Conservation (phyloP, 23 red algal species). For the Agarophyton chilense region DNA sequence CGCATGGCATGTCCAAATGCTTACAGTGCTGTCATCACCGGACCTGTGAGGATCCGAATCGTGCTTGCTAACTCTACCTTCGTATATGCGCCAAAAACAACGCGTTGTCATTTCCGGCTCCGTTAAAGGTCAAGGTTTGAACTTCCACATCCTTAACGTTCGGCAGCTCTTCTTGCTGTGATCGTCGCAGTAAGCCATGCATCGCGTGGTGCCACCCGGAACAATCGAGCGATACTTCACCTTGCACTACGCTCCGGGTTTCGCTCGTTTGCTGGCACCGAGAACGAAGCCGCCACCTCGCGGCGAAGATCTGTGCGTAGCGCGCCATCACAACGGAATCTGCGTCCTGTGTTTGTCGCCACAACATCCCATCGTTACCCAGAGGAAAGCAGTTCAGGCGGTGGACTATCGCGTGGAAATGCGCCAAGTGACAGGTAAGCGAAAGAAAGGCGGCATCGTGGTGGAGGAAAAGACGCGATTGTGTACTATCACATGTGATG, state of each 20-base stretch:
- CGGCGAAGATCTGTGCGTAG: constrained; percentile 71
- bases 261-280: constrained; percentile 22
- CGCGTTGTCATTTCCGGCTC: too few species aligned
- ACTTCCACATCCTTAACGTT: too few species aligned
- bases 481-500: constrained; percentile 28
- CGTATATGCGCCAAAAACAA: too few species aligned
- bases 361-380: constrained; percentile 58
- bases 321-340: constrained; percentile 81
- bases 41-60: neutral
- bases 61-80: too few species aligned
- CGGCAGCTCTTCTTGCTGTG: too few species aligned
- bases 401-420: constrained; percentile 68
- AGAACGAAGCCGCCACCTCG: neutral
- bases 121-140: too few species aligned
- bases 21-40: neutral
- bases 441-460: constrained; percentile 75
- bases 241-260: constrained; percentile 52
- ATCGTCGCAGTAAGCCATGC: neutral
- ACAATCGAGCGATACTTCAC: constrained; percentile 68
- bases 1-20: too few species aligned
- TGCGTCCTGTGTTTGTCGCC: constrained; percentile 73
- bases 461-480: constrained; percentile 68
- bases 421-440: constrained; percentile 64
- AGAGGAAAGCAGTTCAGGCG: neutral
- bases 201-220: constrained; percentile 43